Evolutionary conservation across 2,329 filamentous ascomycete species (phyloP).

Genomic region (Cercospora sojina): DNA sequence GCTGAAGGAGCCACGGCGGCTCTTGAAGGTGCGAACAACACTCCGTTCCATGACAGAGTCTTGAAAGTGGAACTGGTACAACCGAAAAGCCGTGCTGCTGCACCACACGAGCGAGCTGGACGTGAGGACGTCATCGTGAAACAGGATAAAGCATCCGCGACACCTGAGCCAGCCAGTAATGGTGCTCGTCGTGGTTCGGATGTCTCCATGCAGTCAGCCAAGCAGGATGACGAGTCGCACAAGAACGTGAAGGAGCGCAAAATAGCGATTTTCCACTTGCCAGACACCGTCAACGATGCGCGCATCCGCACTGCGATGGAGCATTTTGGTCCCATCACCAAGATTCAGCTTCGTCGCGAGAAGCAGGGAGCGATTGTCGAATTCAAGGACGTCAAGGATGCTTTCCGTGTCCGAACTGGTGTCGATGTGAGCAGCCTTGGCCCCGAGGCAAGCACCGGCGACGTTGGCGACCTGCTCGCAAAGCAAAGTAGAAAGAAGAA

Average conservation of each 20-base stretch:
- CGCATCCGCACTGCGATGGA: conserved; percentile 74
- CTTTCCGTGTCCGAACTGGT: conserved; percentile 65
- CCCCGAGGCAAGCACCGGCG: conserved; percentile 47
- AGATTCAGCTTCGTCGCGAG: conserved; percentile 75
- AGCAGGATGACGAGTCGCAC: conserved; percentile 25
- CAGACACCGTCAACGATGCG: conserved; percentile 88
- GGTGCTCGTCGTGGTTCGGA: conserved; percentile 33
- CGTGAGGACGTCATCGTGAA: conserved; percentile 37
- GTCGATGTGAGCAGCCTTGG: conserved; percentile 45
- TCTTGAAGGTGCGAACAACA: conserved; percentile 37
- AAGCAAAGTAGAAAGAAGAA: conserved; percentile 40
- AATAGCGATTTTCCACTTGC: conserved; percentile 77
- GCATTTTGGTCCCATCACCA: conserved; percentile 67
- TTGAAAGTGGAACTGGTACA: conserved; percentile 37
- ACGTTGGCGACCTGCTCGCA: conserved; percentile 52
- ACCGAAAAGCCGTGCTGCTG: conserved; percentile 31
- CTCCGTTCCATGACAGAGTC: conserved; percentile 38
- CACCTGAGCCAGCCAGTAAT: conserved; percentile 29
- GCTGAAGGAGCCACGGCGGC: conserved; percentile 44
- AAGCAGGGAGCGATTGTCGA: conserved; percentile 86
- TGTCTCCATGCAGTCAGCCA: conserved; percentile 31
- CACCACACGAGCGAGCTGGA: conserved; percentile 33
- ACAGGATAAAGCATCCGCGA: conserved; percentile 23
- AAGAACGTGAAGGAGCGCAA: conserved; percentile 58
- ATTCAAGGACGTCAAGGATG: conserved; percentile 66